These are phyloP conservation scores for Pythium sp. DNA, from an alignment of 352 stramenopile genomes.

Conservation along the genomic window DNA sequence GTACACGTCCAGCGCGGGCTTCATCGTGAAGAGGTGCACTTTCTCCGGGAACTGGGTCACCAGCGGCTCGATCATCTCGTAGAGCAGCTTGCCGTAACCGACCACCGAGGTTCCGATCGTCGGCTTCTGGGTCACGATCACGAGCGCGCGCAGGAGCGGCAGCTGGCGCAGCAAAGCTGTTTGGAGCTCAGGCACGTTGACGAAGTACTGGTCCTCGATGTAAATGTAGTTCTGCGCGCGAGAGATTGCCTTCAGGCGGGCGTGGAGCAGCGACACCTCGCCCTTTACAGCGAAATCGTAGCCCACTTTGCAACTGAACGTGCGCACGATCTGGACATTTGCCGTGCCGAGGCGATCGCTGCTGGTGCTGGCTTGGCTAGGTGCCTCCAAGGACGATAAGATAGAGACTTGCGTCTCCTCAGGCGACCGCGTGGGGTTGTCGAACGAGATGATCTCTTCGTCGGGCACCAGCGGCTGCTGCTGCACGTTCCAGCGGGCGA, in stretches of 20 bases:
- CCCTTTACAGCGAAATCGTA: conserved; percentile 30
- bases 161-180: conserved; percentile 26
- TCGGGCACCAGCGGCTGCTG: conserved; percentile 1
- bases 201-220: conserved; percentile 51
- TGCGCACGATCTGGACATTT: conserved; percentile 36
- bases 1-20: conserved; percentile 33
- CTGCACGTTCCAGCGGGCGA: conserved; percentile 27
- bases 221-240: conserved; percentile 40
- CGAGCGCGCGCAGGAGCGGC: conserved; percentile 24
- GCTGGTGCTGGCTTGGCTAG: background rate
- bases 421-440: background rate
- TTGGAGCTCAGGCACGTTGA: conserved; percentile 33
- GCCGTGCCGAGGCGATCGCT: background rate
- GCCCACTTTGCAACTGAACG: conserved; percentile 34
- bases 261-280: conserved; percentile 32
- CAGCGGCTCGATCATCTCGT: conserved; percentile 36
- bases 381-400: background rate
- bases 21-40: conserved; percentile 25
- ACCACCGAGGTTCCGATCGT: conserved; percentile 17
- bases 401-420: background rate
- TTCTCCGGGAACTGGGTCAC: conserved; percentile 33
- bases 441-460: conserved; percentile 10
- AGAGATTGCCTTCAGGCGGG: conserved; percentile 33
- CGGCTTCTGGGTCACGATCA: conserved; percentile 26
- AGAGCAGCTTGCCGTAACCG: conserved; percentile 36